These are phyloP conservation scores for Botryotinia narcissicola DNA, from an alignment of 2,329 filamentous ascomycete species.

Conservation along the genomic window DNA sequence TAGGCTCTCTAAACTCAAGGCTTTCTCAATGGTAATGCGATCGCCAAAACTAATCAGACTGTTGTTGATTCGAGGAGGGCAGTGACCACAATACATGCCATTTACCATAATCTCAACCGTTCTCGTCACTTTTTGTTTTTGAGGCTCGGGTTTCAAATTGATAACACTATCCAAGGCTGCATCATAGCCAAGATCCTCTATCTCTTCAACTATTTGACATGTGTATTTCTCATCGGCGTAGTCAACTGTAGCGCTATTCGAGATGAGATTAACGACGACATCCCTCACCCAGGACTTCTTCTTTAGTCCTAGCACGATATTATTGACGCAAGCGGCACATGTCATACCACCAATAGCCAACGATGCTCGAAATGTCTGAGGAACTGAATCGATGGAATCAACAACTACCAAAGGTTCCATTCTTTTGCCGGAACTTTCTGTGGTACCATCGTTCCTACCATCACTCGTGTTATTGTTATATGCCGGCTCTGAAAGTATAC, in stretches of 20 bases:
- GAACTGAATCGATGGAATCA: conserved; percentile 35
- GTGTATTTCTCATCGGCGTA: conserved; percentile 47
- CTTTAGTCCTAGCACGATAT: conserved; percentile 48
- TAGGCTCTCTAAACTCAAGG: conserved; percentile 59
- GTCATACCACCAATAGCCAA: conserved; percentile 56
- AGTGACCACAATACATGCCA: conserved; percentile 74
- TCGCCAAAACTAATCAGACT: conserved; percentile 54
- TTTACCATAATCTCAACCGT: conserved; percentile 64
- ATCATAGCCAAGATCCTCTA: conserved; percentile 65
- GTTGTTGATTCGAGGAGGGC: conserved; percentile 57
- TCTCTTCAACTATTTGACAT: conserved; percentile 46
- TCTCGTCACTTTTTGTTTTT: conserved; percentile 37
- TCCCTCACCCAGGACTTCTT: conserved; percentile 49
- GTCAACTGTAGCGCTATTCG: conserved; percentile 50
- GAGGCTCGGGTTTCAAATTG: conserved; percentile 29
- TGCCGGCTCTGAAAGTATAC: conserved; percentile 3
- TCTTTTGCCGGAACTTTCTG: conserved; percentile 7
- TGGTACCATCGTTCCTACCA: conserved; percentile 1
- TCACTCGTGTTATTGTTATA: not conserved
- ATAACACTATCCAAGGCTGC: conserved; percentile 54
- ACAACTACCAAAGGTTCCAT: conserved; percentile 38
- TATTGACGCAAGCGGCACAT: conserved; percentile 52
- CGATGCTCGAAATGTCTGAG: conserved; percentile 48
- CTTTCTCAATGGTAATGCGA: conserved; percentile 48
- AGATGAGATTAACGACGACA: conserved; percentile 51